Conservation (phyloP, 148 eudicot species). For the Persicaria maculosa region DNA sequence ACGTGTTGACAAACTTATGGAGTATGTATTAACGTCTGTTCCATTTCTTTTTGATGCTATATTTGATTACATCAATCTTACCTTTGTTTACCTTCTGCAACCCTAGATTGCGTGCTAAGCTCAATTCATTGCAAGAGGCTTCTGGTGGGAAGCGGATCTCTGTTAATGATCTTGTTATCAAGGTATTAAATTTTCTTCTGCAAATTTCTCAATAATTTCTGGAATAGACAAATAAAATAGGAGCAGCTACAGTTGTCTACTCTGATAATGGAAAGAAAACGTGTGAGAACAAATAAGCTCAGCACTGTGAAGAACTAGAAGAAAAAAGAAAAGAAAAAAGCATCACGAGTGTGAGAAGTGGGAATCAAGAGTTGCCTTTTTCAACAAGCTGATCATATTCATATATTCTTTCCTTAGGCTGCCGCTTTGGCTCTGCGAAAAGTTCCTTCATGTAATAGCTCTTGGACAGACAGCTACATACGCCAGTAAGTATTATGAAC, state of each 20-base stretch:
- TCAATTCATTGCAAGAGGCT: slow-evolving; percentile 85
- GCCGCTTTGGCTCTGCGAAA: slow-evolving; percentile 95
- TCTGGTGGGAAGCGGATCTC: slow-evolving; percentile 93
- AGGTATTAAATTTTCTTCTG: slow-evolving; percentile 40
- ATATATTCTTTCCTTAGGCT: slow-evolving; percentile 48
- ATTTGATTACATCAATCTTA: slow-evolving; percentile 8
- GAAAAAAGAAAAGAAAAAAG: background rate
- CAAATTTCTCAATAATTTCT: background rate
- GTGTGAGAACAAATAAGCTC: background rate
- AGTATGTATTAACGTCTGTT: slow-evolving; percentile 40
- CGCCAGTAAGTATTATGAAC: slow-evolving; percentile 67
- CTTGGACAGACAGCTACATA: slow-evolving; percentile 89
- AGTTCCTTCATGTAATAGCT: slow-evolving; percentile 95
- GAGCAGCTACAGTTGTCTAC: background rate
- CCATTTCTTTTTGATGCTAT: slow-evolving; percentile 1
- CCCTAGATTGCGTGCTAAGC: slow-evolving; percentile 59
- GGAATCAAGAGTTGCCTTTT: background rate
- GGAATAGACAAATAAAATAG: background rate
- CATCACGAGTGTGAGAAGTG: background rate
- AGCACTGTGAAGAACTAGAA: background rate
- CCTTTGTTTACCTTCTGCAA: slow-evolving; percentile 13
- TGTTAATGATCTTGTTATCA: slow-evolving; percentile 90
- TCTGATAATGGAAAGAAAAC: background rate
- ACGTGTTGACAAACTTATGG: slow-evolving; percentile 35
- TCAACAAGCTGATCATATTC: background rate